Evolutionary conservation across 2,329 filamentous ascomycete species (phyloP), one percentile per base, ranked within the genome.

Genomic region (Calonectria naviculata): DNA sequence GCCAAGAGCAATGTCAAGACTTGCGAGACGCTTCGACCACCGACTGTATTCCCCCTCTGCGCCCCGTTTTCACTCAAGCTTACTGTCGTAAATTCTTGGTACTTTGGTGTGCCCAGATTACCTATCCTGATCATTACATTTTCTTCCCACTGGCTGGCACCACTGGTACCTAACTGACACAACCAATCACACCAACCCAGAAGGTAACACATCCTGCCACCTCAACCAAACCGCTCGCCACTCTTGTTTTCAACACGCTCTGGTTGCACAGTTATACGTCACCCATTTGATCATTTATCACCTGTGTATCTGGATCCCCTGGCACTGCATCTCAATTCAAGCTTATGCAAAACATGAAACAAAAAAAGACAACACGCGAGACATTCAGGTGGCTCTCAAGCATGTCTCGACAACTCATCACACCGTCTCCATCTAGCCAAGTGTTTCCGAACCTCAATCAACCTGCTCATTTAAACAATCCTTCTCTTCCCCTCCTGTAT

Each of bases 211-310:
- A 13, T 36, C 65, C 24, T 21, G 54, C 26, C 52, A 67, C 52
- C 21, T 38, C 62, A 56, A 61, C 56, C 56, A 61, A 61, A 42
- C 56, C 17, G 36, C 19, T 61, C 26, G 36, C 24, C 56, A 61
- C 42, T 38, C 56, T 61, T 61, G 56, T 61, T 61, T 31, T 44
- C 34, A 34, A 24, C 38, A 54, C 41, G 21, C 54, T 67, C 56
- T 52, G 4, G 42, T 61, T 31, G 26, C 54, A 67, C 65, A 42
- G 54, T 15, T 9, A 29, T 41, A 44, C 44, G 21, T 47, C 46
- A 36, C 15, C 26, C 31, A 41, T 26, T 15, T 13, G 10, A 19
- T 19, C 34, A 49, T 52, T 34, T 36, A n/a, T 17, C 38, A 21
- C 6, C 47, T 44, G 17, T 34, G 15, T 1, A 17, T 24, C 19